phyloP scores from a whole-genome alignment of 495 filamentous ascomycete species.

The Penicillium antarcticum region DNA sequence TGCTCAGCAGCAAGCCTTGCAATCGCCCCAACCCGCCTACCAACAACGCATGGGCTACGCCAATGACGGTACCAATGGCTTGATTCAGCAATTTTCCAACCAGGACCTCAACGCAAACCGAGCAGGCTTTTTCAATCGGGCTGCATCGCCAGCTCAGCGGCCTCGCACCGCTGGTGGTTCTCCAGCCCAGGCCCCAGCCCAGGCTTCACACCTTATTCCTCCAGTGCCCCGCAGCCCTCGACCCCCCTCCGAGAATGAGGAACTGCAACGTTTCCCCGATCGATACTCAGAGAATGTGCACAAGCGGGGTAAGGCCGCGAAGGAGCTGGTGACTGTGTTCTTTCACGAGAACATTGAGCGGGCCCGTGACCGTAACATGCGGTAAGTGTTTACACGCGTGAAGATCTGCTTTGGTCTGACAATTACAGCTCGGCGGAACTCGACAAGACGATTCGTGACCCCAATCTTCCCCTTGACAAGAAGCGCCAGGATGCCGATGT shows the following conservation, averaged over 20 bases:
- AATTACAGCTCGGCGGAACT: conserved; percentile 76
- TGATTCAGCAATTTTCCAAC: conserved; percentile 95
- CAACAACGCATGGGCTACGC: conserved; percentile 46
- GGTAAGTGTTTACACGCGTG: conserved; percentile 49
- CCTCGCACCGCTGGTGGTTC: conserved; percentile 70
- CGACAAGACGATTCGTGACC: conserved; percentile 74
- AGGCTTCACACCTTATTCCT: conserved; percentile 62
- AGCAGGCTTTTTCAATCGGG: conserved; percentile 64
- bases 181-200: conserved; percentile 53
- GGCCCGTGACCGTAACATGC: conserved; percentile 84
- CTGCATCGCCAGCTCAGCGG: conserved; percentile 68
- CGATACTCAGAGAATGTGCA: conserved; percentile 76
- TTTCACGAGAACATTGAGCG: conserved; percentile 95
- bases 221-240: conserved; percentile 56
- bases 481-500: conserved; percentile 75
- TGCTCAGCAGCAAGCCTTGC: conserved; percentile 51
- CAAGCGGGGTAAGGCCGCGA: conserved; percentile 64
- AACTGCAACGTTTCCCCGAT: conserved; percentile 68
- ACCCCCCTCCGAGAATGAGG: conserved; percentile 40
- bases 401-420: background rate
- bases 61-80: conserved; percentile 68
- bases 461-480: conserved; percentile 66
- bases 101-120: conserved; percentile 82
- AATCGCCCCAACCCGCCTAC: conserved; percentile 49
- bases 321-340: conserved; percentile 74